phyloP scores from a whole-genome alignment of 2,329 filamentous ascomycete genomes.

The Cladophialophora psammophila region DNA sequence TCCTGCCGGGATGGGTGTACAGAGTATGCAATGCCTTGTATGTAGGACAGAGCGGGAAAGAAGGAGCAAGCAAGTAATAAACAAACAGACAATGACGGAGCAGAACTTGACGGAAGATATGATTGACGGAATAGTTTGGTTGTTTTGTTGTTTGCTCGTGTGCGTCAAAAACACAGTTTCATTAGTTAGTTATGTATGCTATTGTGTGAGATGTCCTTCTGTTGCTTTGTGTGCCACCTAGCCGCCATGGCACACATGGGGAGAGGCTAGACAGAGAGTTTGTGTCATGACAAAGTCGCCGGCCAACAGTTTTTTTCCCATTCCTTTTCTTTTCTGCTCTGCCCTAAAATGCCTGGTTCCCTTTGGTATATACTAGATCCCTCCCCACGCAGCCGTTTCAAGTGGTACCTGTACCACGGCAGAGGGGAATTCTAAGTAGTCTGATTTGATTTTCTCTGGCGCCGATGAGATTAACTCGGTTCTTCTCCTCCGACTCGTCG shows the following conservation, averaged over 20 bases:
- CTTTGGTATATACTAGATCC: not conserved
- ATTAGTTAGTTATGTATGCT: too few relatives aligned
- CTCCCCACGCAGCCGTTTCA: not conserved
- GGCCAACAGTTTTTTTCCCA: not conserved
- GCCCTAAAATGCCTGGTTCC: not conserved
- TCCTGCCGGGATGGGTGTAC: too few relatives aligned
- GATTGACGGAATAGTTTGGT: too few relatives aligned
- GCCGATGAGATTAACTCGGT: too few relatives aligned
- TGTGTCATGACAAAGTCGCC: slow-evolving; percentile 4
- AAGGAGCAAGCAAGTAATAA: too few relatives aligned
- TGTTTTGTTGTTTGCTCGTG: too few relatives aligned
- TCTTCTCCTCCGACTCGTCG: not conserved
- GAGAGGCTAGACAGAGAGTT: not conserved
- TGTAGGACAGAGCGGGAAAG: too few relatives aligned
- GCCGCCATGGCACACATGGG: not conserved
- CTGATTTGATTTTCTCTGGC: not conserved
- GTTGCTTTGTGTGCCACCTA: not conserved
- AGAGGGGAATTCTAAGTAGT: not conserved
- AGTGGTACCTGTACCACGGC: slow-evolving; percentile 2
- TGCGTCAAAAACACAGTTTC: too few relatives aligned
- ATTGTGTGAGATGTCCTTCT: not conserved
- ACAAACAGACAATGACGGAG: too few relatives aligned
- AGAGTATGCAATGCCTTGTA: too few relatives aligned
- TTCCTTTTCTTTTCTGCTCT: not conserved
- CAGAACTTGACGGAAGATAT: too few relatives aligned